A percentile compares a stretch with the other conserved stretches of the same genome.
These are phyloP conservation scores for Tetrapisispora fleetii DNA, from an alignment of 805 yeast species.

Conservation along the genomic window DNA sequence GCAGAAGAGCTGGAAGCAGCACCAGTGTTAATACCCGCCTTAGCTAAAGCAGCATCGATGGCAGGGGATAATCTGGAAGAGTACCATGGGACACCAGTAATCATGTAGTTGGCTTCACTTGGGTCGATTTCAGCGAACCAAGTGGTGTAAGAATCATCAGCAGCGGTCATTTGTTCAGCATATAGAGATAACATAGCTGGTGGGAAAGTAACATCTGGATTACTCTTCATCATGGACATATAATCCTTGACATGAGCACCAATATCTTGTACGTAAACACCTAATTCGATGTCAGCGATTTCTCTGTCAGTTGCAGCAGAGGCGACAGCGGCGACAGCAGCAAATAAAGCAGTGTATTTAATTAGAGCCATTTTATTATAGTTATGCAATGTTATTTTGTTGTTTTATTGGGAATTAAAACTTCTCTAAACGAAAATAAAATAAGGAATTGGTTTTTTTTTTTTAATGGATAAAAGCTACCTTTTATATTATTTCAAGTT, in stretches of 20 bases:
- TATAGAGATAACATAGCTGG: constrained; percentile 10
- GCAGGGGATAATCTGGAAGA: constrained; percentile 5
- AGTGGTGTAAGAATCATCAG: constrained; percentile 28
- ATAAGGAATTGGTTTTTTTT: background rate
- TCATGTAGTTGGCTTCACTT: constrained; percentile 18
- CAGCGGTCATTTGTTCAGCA: constrained; percentile 20
- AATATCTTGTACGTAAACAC: constrained; percentile 12
- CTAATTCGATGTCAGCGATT: constrained; percentile 10
- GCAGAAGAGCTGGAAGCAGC: too few species aligned
- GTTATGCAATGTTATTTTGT: background rate
- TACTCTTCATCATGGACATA: constrained; percentile 5
- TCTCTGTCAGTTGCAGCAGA: constrained; percentile 6
- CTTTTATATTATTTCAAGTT: background rate
- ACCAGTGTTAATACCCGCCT: constrained; percentile 1
- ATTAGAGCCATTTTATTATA: background rate
- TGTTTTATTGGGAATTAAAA: background rate
- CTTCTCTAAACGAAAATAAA: background rate
- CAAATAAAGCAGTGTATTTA: constrained; percentile 3
- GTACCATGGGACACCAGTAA: constrained; percentile 18
- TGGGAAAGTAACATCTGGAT: constrained; percentile 7
- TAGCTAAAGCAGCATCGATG: constrained; percentile 3
- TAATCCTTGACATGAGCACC: constrained; percentile 9
- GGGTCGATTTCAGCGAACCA: constrained; percentile 21
- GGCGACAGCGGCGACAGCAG: constrained; percentile 8
- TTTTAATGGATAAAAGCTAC: background rate